phyloP scores from a whole-genome alignment of 2,329 filamentous ascomycete genomes.

The Diaporthe nobilis region DNA sequence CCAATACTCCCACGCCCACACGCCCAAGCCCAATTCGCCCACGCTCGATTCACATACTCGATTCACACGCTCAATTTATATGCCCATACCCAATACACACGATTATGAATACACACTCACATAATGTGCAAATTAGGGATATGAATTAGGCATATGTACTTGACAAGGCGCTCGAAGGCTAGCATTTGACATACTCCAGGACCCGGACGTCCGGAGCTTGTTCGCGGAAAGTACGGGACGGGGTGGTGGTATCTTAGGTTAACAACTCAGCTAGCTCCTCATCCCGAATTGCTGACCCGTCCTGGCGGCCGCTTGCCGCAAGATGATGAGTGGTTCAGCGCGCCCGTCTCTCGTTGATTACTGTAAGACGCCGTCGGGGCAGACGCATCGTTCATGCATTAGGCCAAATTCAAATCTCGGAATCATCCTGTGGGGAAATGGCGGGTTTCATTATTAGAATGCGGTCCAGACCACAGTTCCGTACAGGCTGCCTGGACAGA shows the following conservation, averaged over 20 bases:
- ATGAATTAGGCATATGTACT: too few species aligned
- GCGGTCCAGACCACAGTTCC: neutral
- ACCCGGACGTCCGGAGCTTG: neutral
- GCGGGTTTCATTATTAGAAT: too few species aligned
- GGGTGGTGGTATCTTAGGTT: neutral
- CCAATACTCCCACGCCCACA: too few species aligned
- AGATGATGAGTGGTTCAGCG: neutral
- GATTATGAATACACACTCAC: too few species aligned
- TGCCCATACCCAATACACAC: too few species aligned
- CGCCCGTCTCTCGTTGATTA: neutral
- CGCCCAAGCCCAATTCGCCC: too few species aligned
- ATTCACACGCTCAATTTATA: too few species aligned
- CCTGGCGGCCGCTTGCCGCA: slow-evolving; percentile 5
- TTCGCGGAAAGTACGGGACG: neutral
- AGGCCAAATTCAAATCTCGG: neutral
- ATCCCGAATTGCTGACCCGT: neutral
- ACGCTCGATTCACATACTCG: too few species aligned
- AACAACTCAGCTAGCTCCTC: neutral
- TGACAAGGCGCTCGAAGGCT: too few species aligned
- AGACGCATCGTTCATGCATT: neutral
- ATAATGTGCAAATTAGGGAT: too few species aligned
- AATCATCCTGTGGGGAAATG: neutral
- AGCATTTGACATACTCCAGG: neutral
- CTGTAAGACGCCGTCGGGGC: neutral
- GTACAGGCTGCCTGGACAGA: neutral